These are phyloP conservation scores for Phialophora macrospora DNA, from an alignment of 2,329 filamentous ascomycete genomes.

Conservation along the genomic window DNA sequence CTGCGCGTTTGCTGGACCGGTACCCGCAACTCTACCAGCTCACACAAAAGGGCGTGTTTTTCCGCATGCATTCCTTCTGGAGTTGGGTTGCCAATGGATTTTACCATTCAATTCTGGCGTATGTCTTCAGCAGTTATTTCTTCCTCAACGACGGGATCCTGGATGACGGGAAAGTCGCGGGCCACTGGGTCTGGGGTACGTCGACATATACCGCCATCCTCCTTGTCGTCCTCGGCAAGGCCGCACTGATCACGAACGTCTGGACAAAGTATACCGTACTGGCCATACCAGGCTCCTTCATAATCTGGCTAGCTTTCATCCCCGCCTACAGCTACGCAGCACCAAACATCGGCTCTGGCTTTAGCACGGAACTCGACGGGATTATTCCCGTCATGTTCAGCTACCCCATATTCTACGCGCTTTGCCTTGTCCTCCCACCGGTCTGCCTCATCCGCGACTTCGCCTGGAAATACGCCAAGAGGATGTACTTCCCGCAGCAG, in stretches of 20 bases:
- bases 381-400: constrained; percentile 80
- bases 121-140: constrained; percentile 80
- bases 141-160: constrained; percentile 81
- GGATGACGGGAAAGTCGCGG: constrained; percentile 77
- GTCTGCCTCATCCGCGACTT: constrained; percentile 87
- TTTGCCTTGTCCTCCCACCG: constrained; percentile 77
- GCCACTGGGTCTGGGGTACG: constrained; percentile 98
- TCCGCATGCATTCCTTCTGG: constrained; percentile 88
- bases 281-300: constrained; percentile 90
- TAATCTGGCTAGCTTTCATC: constrained; percentile 89
- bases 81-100: constrained; percentile 94
- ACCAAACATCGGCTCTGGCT: constrained; percentile 73
- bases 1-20: constrained; percentile 86
- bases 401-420: constrained; percentile 87
- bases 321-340: constrained; percentile 85
- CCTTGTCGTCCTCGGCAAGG: constrained; percentile 91
- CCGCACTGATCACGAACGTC: constrained; percentile 90
- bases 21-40: constrained; percentile 96
- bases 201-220: constrained; percentile 94
- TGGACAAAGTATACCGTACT: constrained; percentile 99
- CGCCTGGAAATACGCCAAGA: constrained; percentile 94
- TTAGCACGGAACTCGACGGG: constrained; percentile 84
- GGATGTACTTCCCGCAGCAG: constrained; percentile 94
- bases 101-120: constrained; percentile 93
- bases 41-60: constrained; percentile 90